phyloP scores from a whole-genome alignment of 345 rosid species.

The Camelina sativa region DNA sequence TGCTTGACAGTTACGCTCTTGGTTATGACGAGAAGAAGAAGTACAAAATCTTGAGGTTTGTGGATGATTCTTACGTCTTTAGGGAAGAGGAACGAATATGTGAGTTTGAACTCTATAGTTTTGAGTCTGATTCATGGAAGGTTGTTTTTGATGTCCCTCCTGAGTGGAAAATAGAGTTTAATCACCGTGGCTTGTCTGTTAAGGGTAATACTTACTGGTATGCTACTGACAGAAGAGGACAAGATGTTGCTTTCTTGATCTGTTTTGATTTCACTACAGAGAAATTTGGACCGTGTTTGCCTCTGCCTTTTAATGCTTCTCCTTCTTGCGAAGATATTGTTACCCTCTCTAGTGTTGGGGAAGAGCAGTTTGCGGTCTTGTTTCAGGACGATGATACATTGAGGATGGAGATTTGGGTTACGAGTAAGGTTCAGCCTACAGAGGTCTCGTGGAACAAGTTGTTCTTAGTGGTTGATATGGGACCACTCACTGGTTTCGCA shows the following conservation, averaged over 20 bases:
- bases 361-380: neutral
- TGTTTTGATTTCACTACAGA: slow-evolving; percentile 7
- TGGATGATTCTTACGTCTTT: neutral
- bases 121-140: slow-evolving; percentile 3
- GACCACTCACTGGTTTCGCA: neutral
- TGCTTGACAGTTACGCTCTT: neutral
- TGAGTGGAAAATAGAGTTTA: neutral
- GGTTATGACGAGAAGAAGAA: neutral
- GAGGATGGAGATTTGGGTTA: neutral
- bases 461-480: neutral
- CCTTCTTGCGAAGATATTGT: neutral
- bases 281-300: neutral
- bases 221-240: neutral
- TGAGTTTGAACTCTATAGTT: neutral
- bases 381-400: neutral
- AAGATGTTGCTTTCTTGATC: neutral
- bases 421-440: neutral
- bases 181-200: neutral
- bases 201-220: slow-evolving; percentile 9
- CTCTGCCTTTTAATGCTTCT: neutral
- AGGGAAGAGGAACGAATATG: too few relatives aligned
- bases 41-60: neutral
- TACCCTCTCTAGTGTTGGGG: slow-evolving; percentile 9
- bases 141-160: neutral
- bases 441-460: slow-evolving; percentile 2